These are phyloP conservation scores for Isoetes taiwanensis DNA, from an alignment of 75 land plant species.

Conservation along the genomic window DNA sequence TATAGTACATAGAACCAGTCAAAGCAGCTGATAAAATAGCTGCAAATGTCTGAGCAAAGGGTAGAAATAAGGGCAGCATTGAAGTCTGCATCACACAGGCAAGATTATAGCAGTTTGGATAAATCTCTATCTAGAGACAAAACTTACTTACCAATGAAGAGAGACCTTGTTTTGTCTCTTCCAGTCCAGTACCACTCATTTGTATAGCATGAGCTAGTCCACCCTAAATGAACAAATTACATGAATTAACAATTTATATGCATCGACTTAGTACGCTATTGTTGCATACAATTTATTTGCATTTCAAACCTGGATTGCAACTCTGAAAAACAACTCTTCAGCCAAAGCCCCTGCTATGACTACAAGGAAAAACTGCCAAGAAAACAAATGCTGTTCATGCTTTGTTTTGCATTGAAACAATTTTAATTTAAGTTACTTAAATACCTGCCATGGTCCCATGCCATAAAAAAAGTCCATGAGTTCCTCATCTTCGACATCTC, in stretches of 20 bases:
- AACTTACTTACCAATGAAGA: conserved; percentile 66
- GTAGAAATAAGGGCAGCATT: conserved; percentile 68
- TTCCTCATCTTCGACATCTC: conserved; percentile 94
- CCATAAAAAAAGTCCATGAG: conserved; percentile 72
- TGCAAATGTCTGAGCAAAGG: conserved; percentile 90
- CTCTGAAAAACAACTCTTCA: conserved; percentile 92
- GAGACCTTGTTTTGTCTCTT: conserved; percentile 44
- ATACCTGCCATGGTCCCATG: conserved; percentile 86
- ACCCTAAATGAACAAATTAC: conserved; percentile 33
- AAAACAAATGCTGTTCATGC: no score
- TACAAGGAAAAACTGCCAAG: conserved; percentile 50
- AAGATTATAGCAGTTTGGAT: no score
- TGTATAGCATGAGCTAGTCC: conserved; percentile 72
- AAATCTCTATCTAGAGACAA: no score
- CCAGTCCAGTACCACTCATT: conserved; percentile 41
- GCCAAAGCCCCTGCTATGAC: conserved; percentile 78
- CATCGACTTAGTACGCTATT: background rate
- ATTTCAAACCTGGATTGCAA: conserved; percentile 64
- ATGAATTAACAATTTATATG: background rate
- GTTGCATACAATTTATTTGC: background rate
- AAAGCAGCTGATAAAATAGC: conserved; percentile 81
- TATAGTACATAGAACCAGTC: conserved; percentile 76
- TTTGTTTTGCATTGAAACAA: no score
- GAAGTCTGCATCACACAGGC: conserved; percentile 72
- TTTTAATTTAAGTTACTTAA: no score